Conservation (phyloP, 768 basidiomycete genomes). For the Russula griseocarnosa region DNA sequence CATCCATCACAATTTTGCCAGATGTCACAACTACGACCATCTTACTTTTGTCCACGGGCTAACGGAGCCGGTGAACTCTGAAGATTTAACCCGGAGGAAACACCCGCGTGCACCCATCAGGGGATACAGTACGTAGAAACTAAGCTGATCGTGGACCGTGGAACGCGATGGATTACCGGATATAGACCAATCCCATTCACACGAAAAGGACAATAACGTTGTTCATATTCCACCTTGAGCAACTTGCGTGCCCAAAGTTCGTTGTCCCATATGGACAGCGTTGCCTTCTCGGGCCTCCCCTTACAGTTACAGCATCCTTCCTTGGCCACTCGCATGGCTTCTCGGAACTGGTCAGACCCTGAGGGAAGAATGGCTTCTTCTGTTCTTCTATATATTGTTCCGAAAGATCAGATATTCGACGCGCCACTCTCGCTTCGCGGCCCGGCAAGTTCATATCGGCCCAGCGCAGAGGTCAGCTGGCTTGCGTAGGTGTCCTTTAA, state of each 20-base stretch:
- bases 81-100: background rate
- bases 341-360: constrained; percentile 14
- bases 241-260: constrained; percentile 9
- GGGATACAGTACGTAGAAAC: background rate
- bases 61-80: background rate
- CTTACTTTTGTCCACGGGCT: background rate
- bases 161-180: constrained; percentile 11
- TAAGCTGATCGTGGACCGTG: background rate
- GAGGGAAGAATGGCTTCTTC: background rate
- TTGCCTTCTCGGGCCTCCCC: background rate
- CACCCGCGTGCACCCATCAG: background rate
- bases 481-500: background rate
- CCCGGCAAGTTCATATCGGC: constrained; percentile 8
- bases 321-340: constrained; percentile 6
- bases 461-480: constrained; percentile 15
- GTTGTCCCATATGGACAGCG: constrained; percentile 15
- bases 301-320: constrained; percentile 1
- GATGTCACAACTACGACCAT: background rate
- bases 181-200: constrained; percentile 6
- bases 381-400: constrained; percentile 13
- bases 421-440: constrained; percentile 13
- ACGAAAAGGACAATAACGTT: constrained; percentile 7
- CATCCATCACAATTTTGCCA: background rate
- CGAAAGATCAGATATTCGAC: constrained; percentile 19
- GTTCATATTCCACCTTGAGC: background rate